Conservation (phyloP, 768 basidiomycete species). For the Cubamyces lactineus region DNA sequence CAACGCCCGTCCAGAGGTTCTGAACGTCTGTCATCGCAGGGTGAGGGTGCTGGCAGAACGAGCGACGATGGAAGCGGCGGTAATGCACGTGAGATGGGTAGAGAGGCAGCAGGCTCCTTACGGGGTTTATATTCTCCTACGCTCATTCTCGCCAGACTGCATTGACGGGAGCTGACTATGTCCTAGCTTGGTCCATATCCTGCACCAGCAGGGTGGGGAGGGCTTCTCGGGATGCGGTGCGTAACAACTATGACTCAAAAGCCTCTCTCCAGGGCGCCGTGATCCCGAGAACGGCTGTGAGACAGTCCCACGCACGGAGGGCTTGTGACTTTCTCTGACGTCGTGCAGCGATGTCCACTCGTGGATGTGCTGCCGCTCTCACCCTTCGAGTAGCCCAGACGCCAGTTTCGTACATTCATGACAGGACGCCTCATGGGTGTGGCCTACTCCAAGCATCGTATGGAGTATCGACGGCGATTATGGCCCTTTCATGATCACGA, state of each 20-base stretch:
- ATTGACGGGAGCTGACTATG: neutral
- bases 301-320: neutral
- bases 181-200: neutral
- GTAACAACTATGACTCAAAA: slow-evolving; percentile 7
- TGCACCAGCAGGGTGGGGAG: neutral
- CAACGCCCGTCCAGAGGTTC: neutral
- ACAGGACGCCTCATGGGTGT: too few relatives aligned
- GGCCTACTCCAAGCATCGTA: too few relatives aligned
- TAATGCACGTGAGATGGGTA: too few relatives aligned
- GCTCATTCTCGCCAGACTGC: neutral
- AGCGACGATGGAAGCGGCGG: neutral
- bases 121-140: too few relatives aligned
- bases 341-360: neutral
- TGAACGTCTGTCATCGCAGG: neutral
- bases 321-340: neutral
- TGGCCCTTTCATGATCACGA: too few relatives aligned
- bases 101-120: too few relatives aligned
- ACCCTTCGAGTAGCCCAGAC: too few relatives aligned
- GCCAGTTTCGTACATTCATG: too few relatives aligned
- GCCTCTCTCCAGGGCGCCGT: neutral
- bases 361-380: neutral
- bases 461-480: too few relatives aligned
- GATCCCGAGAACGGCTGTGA: neutral
- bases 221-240: neutral
- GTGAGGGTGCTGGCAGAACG: neutral